Evolutionary conservation across 2,329 filamentous ascomycete species (phyloP).

Genomic region (Colletotrichum sp.): DNA sequence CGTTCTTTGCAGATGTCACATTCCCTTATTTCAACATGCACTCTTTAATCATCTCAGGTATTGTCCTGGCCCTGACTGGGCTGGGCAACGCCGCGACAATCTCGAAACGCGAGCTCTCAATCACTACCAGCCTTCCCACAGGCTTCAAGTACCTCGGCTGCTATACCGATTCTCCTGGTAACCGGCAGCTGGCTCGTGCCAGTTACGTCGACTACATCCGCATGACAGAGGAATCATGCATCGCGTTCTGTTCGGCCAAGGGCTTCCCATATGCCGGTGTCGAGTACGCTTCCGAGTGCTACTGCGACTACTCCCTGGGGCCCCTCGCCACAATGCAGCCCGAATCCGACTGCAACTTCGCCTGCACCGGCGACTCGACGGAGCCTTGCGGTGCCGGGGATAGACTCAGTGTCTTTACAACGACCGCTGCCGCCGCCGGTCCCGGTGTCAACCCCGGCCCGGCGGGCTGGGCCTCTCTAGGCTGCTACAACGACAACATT

Average conservation of each 20-base stretch:
- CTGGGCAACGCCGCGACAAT: neutral
- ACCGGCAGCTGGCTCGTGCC: neutral
- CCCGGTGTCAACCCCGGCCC: too few species aligned
- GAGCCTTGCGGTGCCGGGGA: too few species aligned
- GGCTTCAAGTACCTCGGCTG: neutral
- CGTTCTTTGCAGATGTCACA: neutral
- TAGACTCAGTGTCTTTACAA: too few species aligned
- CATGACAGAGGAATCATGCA: neutral
- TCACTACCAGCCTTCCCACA: neutral
- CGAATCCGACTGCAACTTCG: too few species aligned
- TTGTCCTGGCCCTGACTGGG: neutral
- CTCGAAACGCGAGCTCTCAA: neutral
- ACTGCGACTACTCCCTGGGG: slow-evolving; percentile 34
- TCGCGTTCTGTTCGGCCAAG: neutral
- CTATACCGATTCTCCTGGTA: neutral
- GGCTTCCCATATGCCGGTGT: slow-evolving; percentile 46
- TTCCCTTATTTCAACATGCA: neutral
- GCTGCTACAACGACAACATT: too few species aligned
- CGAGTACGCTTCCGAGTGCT: slow-evolving; percentile 57
- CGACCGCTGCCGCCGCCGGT: too few species aligned
- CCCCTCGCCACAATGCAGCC: too few species aligned
- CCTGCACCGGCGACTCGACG: too few species aligned
- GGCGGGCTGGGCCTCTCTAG: too few species aligned
- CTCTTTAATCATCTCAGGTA: neutral
- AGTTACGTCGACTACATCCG: neutral